Conservation (phyloP, 78 protist genomes). For the Isochrysis galbana region DNA sequence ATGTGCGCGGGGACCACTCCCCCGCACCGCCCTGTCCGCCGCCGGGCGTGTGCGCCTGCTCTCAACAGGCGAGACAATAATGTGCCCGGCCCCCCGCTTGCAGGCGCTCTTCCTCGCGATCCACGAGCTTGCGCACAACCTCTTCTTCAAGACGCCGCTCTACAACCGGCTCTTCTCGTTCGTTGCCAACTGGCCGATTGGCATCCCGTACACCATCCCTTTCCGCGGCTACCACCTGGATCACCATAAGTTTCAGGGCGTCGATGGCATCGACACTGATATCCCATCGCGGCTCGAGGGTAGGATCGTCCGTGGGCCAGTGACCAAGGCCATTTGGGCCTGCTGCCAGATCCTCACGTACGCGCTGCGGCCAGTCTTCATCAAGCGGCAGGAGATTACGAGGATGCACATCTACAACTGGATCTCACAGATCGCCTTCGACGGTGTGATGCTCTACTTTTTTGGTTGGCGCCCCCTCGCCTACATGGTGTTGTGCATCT, state of each 20-base stretch:
- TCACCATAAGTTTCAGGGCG: slow-evolving; percentile 64
- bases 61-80: not conserved
- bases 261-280: slow-evolving; percentile 75
- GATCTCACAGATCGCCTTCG: slow-evolving; percentile 24
- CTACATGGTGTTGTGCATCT: slow-evolving; percentile 44
- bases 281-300: slow-evolving; percentile 72
- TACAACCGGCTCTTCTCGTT: not conserved
- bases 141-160: not conserved
- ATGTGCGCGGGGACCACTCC: not conserved
- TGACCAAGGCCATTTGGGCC: slow-evolving; percentile 52
- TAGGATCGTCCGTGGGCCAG: slow-evolving; percentile 33
- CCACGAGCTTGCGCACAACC: slow-evolving; percentile 46
- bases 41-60: not conserved
- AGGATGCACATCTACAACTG: slow-evolving; percentile 59
- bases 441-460: not conserved
- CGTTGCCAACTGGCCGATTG: slow-evolving; percentile 65
- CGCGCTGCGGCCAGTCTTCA: slow-evolving; percentile 75
- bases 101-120: slow-evolving; percentile 15
- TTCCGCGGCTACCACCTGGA: slow-evolving; percentile 78
- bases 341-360: slow-evolving; percentile 65
- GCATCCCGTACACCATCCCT: slow-evolving; percentile 66
- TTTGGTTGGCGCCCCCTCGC: slow-evolving; percentile 59
- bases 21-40: not conserved
- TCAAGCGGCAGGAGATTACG: too few relatives aligned
- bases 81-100: too few relatives aligned